These are phyloP conservation scores for Colletotrichum eremochloae DNA, from an alignment of 2,329 filamentous ascomycete genomes.

Conservation along the genomic window DNA sequence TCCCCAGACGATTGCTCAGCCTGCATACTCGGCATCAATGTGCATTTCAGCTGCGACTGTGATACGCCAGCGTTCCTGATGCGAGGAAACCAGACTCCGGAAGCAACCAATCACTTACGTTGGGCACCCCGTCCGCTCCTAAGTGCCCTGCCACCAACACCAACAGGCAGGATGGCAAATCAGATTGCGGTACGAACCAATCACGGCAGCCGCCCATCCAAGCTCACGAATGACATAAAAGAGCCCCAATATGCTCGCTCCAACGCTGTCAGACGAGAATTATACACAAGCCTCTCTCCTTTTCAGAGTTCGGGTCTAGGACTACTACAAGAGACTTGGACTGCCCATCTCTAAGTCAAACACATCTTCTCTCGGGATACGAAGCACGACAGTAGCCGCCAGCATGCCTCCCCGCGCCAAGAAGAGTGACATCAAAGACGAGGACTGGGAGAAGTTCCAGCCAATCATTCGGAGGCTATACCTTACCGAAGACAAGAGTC, in stretches of 20 bases:
- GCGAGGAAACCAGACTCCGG: background rate
- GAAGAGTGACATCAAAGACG: background rate
- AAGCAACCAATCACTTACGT: background rate
- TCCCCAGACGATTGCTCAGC: background rate
- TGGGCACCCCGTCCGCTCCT: background rate
- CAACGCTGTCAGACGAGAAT: background rate
- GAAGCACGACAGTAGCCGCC: background rate
- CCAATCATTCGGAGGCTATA: background rate
- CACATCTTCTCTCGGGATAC: background rate
- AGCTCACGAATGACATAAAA: background rate
- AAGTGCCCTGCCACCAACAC: background rate
- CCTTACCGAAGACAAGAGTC: background rate
- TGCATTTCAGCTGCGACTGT: background rate
- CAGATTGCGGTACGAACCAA: background rate
- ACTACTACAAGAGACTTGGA: background rate
- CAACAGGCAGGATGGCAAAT: background rate
- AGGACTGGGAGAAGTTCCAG: background rate
- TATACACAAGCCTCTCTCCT: background rate
- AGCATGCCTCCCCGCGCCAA: background rate
- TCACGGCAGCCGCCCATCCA: background rate
- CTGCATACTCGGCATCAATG: background rate
- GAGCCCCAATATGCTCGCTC: background rate
- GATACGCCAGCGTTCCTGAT: background rate
- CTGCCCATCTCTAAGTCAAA: background rate
- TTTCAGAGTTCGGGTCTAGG: background rate